Conservation (phyloP, 2,329 filamentous ascomycete species). For the Calonectria fujianensis region DNA sequence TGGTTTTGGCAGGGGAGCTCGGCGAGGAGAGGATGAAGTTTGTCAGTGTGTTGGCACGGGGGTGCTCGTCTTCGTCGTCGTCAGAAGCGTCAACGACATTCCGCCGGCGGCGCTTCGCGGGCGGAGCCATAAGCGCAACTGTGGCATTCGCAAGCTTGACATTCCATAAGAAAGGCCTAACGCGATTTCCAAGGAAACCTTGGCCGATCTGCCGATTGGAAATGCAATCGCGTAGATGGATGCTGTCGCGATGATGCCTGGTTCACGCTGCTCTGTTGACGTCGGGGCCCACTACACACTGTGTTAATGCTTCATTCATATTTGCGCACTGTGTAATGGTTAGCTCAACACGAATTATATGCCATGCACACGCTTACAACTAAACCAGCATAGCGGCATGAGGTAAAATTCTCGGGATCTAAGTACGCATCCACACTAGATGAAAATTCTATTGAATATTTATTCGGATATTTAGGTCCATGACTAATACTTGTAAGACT, state of each 20-base stretch:
- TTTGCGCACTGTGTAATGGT: constrained; percentile 21
- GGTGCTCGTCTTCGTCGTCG: constrained; percentile 69
- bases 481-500: neutral
- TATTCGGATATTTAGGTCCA: neutral
- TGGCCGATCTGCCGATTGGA: constrained; percentile 4
- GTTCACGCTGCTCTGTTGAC: constrained; percentile 46
- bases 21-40: constrained; percentile 75
- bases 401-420: neutral
- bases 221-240: constrained; percentile 35
- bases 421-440: neutral
- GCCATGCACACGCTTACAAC: constrained; percentile 33
- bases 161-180: constrained; percentile 49
- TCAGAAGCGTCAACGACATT: constrained; percentile 71
- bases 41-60: constrained; percentile 67
- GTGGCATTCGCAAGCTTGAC: constrained; percentile 53
- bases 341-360: too few species aligned
- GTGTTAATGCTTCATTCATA: constrained; percentile 15
- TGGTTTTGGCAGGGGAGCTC: constrained; percentile 60
- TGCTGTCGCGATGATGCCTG: constrained; percentile 43
- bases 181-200: constrained; percentile 28
- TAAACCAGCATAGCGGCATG: neutral
- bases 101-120: constrained; percentile 75
- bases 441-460: neutral
- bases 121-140: constrained; percentile 71
- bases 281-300: constrained; percentile 47